A percentile compares a stretch with the other conserved stretches of the same genome.
Evolutionary conservation across 495 filamentous ascomycete species (phyloP).

Genomic region (Sordaria brevicollis): DNA sequence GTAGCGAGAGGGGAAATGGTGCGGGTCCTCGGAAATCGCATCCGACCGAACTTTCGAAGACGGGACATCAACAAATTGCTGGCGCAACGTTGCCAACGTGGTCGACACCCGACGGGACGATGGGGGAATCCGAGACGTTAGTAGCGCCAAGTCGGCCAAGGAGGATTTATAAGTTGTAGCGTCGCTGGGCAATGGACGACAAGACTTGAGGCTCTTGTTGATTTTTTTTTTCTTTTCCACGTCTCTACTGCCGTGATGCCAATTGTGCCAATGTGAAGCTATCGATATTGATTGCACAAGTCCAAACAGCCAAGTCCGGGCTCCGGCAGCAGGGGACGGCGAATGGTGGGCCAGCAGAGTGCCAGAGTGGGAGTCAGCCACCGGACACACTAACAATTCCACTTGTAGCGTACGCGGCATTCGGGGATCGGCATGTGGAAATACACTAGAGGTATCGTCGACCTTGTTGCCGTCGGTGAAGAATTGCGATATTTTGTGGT

Average conservation of each 20-base stretch:
- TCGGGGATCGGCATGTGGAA: background rate
- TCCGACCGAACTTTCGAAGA: background rate
- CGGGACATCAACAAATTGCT: background rate
- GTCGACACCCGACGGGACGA: background rate
- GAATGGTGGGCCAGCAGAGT: background rate
- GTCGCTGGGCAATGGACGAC: background rate
- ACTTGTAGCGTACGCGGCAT: background rate
- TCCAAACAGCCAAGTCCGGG: background rate
- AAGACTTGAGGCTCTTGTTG: background rate
- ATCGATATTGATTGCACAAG: background rate
- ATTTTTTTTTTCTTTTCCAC: too few relatives aligned
- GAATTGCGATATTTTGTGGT: background rate
- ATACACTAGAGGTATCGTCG: too few relatives aligned
- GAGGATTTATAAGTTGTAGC: background rate
- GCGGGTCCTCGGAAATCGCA: background rate
- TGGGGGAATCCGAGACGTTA: background rate
- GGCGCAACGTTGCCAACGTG: background rate
- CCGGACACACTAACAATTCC: background rate
- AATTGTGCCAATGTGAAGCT: background rate
- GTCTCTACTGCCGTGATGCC: too few relatives aligned
- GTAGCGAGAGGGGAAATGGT: background rate
- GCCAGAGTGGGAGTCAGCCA: too few relatives aligned
- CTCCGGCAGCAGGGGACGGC: background rate
- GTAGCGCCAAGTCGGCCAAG: too few relatives aligned
- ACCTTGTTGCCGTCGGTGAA: background rate